Evolutionary conservation across 2,329 filamentous ascomycete genomes (phyloP), one percentile per base, ranked within the genome.

Genomic region (Penicillium thymicola): DNA sequence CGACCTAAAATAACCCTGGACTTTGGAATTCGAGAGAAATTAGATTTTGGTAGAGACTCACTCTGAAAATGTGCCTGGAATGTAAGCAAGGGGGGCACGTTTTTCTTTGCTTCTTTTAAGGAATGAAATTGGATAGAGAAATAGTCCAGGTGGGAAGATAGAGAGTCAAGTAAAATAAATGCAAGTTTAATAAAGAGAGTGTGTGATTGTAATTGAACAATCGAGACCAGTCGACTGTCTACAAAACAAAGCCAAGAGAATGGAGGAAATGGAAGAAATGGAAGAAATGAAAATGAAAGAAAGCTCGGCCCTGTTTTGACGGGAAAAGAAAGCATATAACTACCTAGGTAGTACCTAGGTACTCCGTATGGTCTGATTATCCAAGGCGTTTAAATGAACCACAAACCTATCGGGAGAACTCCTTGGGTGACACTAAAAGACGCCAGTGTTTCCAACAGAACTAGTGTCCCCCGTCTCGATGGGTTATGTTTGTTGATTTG

Each of bases 381-480:
- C 36, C 28, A 25, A 50, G 32, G 52, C 52, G 57, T 48, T 47
- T 41, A 37, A 27, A 36, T 25, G 16, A 4, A 38, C 14, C 7
- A 27, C 4, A 36, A 37, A 27, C 63, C 63, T 62, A 62, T 64
- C 61, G 57, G 54, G 21, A 51, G 8, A 23, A 32, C 54, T 56
- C 55, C 56, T 51, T 21, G 23, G 8, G 44, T 54, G 46, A 50
- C 38, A 41, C 59, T 48, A 56, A 51, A 51, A 38, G 32, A n/a
- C 44, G 27, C 56, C 56, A 43, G 54, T 54, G 63, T 64, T 65
- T 59, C 60, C 43, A 42, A 58, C 13, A n/a, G 51, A 54, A 16
- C 36, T 57, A 57, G 51, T 25, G 47, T 38, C 53, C 54, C 41
- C 43, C 41, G 21, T 34, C 25, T 3, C 32, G 37, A 27, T 23